A percentile compares a stretch with the other conserved stretches of the same genome.
Conservation (phyloP, 202 grass and related monocot species). For the Miscanthus sacchariflorus region DNA sequence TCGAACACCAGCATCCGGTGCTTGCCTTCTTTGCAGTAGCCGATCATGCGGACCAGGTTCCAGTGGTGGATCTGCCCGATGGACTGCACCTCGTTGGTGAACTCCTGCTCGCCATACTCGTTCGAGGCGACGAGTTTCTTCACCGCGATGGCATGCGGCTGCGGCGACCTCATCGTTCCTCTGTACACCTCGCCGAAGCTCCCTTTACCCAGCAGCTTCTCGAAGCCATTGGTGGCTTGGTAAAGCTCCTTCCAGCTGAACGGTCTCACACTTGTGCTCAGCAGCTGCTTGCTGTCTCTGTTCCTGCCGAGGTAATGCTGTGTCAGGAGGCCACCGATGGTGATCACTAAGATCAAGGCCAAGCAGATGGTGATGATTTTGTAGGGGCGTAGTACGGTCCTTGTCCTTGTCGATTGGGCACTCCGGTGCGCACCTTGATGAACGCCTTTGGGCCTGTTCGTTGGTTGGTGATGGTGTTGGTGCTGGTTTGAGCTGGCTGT, state of each 20-base stretch:
- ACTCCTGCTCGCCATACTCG: conserved; percentile 58
- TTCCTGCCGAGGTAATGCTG: neutral
- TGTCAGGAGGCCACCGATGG: neutral
- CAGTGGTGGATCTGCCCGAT: conserved; percentile 71
- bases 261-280: conserved; percentile 15
- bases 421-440: too few relatives aligned
- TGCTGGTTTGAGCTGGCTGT: too few relatives aligned
- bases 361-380: neutral
- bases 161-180: neutral
- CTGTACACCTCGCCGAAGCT: conserved; percentile 70
- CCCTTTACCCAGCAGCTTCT: conserved; percentile 58
- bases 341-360: neutral
- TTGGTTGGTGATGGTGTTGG: too few relatives aligned
- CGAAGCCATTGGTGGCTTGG: conserved; percentile 57
- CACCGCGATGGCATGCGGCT: conserved; percentile 33
- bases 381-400: too few relatives aligned
- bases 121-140: conserved; percentile 57
- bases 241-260: conserved; percentile 60
- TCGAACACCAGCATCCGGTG: conserved; percentile 72
- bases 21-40: conserved; percentile 58
- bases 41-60: conserved; percentile 67
- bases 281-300: neutral
- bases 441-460: too few relatives aligned
- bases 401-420: too few relatives aligned
- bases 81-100: conserved; percentile 67